Conservation (phyloP, 2,329 filamentous ascomycete genomes). For the Verticillium tricorpus region DNA sequence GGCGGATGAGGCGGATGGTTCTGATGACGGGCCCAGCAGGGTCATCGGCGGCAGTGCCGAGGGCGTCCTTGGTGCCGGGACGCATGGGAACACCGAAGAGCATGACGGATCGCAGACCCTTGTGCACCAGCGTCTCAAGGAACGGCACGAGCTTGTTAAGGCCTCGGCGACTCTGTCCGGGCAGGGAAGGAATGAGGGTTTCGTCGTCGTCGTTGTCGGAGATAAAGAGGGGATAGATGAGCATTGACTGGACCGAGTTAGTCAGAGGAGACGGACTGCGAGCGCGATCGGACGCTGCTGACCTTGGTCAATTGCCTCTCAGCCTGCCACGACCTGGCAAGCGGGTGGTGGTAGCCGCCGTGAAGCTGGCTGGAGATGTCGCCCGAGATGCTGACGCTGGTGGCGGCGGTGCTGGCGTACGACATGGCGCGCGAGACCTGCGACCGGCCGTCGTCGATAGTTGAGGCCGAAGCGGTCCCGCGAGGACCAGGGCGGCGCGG, state of each 20-base stretch:
- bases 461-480: constrained; percentile 45
- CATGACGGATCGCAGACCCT: constrained; percentile 89
- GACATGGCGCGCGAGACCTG: constrained; percentile 61
- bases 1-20: constrained; percentile 76
- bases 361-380: constrained; percentile 83
- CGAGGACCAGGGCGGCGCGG: constrained; percentile 42
- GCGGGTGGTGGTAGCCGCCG: constrained; percentile 75
- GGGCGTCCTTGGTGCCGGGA: constrained; percentile 77
- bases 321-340: constrained; percentile 77
- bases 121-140: constrained; percentile 79
- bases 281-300: constrained; percentile 15
- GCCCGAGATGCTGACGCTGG: constrained; percentile 64
- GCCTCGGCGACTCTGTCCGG: constrained; percentile 83
- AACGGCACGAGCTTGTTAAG: constrained; percentile 82
- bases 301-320: constrained; percentile 85
- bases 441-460: constrained; percentile 55
- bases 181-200: constrained; percentile 82
- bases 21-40: constrained; percentile 88
- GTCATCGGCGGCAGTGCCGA: constrained; percentile 90
- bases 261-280: constrained; percentile 1
- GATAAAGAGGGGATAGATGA: constrained; percentile 96
- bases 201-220: constrained; percentile 94
- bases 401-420: constrained; percentile 62
- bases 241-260: constrained; percentile 68
- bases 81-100: constrained; percentile 90